Conservation (phyloP, 768 basidiomycete genomes). For the Leccinum boreale region DNA sequence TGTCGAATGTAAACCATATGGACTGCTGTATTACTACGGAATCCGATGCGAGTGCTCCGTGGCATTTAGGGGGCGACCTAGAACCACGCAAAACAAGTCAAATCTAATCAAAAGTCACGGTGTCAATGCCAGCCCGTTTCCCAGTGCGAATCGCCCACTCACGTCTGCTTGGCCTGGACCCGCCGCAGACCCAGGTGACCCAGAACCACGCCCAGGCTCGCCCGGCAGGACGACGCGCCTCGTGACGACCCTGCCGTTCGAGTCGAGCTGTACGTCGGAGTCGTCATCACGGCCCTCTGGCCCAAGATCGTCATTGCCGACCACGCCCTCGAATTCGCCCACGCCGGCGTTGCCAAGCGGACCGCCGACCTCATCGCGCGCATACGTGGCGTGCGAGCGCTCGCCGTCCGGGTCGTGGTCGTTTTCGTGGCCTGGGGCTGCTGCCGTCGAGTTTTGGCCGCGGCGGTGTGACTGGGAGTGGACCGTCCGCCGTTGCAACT, state of each 20-base stretch:
- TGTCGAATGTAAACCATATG: neutral
- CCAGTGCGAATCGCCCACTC: slow-evolving; percentile 1
- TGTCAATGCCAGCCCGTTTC: neutral
- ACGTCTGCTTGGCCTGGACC: slow-evolving; percentile 14
- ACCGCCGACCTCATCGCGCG: slow-evolving; percentile 26
- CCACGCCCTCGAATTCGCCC: slow-evolving; percentile 30
- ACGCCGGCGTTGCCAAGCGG: slow-evolving; percentile 28
- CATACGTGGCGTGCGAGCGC: slow-evolving; percentile 25
- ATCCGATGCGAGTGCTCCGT: too few relatives aligned
- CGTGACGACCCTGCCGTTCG: slow-evolving; percentile 22
- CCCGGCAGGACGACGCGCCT: slow-evolving; percentile 8
- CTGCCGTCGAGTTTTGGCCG: neutral
- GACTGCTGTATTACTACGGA: neutral
- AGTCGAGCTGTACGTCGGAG: slow-evolving; percentile 12
- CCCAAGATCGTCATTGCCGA: slow-evolving; percentile 29
- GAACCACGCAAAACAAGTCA: slow-evolving; percentile 1
- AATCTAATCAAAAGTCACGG: neutral
- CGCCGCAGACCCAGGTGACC: neutral
- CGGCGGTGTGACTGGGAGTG: slow-evolving; percentile 8
- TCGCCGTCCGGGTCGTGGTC: slow-evolving; percentile 14
- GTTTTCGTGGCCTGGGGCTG: too few relatives aligned
- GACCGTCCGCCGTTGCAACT: slow-evolving; percentile 27
- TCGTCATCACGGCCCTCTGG: slow-evolving; percentile 12
- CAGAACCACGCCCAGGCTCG: neutral
- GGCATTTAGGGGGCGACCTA: neutral